Percentiles rank a stretch among this genome's conserved stretches.
These are phyloP conservation scores for Escallonia herrerae DNA, from an alignment of 129 eudicot genomes.

Conservation along the genomic window DNA sequence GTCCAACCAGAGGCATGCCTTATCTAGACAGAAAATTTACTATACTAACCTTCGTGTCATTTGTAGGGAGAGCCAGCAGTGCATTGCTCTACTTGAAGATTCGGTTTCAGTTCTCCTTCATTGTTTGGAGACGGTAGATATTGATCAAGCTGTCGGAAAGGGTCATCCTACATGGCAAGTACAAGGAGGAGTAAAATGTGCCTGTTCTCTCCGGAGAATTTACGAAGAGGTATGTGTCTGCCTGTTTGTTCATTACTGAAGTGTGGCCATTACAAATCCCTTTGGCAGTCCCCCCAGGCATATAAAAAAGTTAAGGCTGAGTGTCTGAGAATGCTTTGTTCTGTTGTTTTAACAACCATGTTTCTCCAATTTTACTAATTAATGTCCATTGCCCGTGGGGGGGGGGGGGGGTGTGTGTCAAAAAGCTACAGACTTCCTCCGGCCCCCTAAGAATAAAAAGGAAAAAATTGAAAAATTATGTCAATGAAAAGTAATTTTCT, in stretches of 20 bases:
- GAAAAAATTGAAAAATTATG: no score
- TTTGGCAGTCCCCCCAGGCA: no score
- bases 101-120: slow-evolving; percentile 67
- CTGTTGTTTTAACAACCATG: no score
- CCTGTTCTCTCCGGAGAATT: slow-evolving; percentile 66
- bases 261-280: no score
- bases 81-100: slow-evolving; percentile 60
- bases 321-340: no score
- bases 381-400: no score
- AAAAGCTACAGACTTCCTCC: no score
- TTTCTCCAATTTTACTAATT: no score
- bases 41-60: slow-evolving; percentile 2
- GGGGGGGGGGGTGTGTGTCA: no score
- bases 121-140: slow-evolving; percentile 69
- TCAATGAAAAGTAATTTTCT: no score
- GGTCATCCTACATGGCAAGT: slow-evolving; percentile 38
- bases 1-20: background rate
- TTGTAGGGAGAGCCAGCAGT: slow-evolving; percentile 56
- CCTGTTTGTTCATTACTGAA: background rate
- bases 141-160: slow-evolving; percentile 22
- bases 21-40: background rate
- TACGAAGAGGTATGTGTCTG: slow-evolving; percentile 72
- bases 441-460: no score
- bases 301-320: no score
- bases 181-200: slow-evolving; percentile 73